phyloP scores from a whole-genome alignment of 768 basidiomycete species.

The Russula foetens region DNA sequence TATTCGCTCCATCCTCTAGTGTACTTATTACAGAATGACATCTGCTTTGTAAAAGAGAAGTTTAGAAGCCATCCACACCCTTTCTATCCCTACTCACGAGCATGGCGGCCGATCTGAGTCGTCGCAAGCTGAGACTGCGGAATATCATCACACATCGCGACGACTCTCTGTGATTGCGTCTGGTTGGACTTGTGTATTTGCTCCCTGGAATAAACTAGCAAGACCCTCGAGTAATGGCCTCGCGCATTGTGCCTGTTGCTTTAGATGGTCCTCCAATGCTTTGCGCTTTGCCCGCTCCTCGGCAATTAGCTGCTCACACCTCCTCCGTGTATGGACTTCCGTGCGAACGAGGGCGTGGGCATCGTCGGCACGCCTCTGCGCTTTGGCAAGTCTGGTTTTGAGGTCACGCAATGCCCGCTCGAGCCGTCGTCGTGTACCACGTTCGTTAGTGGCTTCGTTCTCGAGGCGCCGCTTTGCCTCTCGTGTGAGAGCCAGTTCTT shows the following conservation, averaged over 20 bases:
- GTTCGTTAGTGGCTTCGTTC: constrained; percentile 26
- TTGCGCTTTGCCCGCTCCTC: constrained; percentile 12
- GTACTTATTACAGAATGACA: no score
- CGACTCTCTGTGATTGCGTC: neutral
- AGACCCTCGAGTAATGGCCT: constrained; percentile 10
- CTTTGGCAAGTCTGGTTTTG: constrained; percentile 1
- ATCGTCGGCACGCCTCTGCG: constrained; percentile 1
- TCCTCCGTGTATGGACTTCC: constrained; percentile 4
- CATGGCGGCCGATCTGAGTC: neutral
- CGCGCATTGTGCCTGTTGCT: constrained; percentile 4
- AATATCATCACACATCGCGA: neutral
- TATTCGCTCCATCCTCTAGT: no score
- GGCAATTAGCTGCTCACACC: neutral
- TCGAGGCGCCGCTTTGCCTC: constrained; percentile 39
- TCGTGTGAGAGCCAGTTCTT: constrained; percentile 29
- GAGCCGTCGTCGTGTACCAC: constrained; percentile 21
- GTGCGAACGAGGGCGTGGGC: constrained; percentile 6
- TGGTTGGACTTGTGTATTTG: neutral
- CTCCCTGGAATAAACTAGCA: constrained; percentile 1
- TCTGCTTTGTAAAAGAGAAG: no score
- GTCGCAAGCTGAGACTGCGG: neutral
- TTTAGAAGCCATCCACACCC: no score
- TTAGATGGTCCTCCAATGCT: neutral
- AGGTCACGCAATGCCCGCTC: constrained; percentile 16
- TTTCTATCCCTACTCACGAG: neutral